Conservation (phyloP, 148 eudicot genomes). For the Diospyros kaki region DNA sequence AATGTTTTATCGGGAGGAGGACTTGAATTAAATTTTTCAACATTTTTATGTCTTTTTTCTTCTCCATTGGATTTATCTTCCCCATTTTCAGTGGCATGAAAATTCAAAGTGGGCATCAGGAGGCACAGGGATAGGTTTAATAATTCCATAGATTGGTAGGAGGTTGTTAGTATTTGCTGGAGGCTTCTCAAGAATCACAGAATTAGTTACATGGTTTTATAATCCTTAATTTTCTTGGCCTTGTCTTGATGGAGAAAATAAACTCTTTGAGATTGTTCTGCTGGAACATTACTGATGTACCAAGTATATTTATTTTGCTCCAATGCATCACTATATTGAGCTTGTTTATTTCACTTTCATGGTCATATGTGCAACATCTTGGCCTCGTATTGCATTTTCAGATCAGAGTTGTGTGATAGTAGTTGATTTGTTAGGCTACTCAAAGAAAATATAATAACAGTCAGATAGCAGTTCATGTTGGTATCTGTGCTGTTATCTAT, state of each 20-base stretch:
- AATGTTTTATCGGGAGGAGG: constrained; percentile 26
- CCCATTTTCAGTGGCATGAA: constrained; percentile 19
- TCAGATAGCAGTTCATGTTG: no score
- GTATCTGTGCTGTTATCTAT: not conserved
- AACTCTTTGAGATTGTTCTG: constrained; percentile 11
- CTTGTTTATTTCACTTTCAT: not conserved
- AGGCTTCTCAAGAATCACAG: constrained; percentile 22
- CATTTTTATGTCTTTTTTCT: constrained; percentile 17
- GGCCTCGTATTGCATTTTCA: not conserved
- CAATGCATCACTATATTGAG: constrained; percentile 18
- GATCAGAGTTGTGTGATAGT: not conserved
- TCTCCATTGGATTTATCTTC: constrained; percentile 31
- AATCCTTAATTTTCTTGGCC: constrained; percentile 32
- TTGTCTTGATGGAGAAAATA: constrained; percentile 22
- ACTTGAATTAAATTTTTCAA: constrained; percentile 31
- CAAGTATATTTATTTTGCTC: constrained; percentile 5
- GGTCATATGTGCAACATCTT: no score
- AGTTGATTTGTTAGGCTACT: not conserved
- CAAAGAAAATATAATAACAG: no score
- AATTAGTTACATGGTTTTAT: constrained; percentile 19
- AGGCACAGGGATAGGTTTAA: constrained; percentile 37
- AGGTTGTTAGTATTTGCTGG: constrained; percentile 25
- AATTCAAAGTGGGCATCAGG: constrained; percentile 18
- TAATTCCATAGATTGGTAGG: constrained; percentile 46
- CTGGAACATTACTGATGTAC: constrained; percentile 26